These are phyloP conservation scores for Globisporangium yorkense DNA, from an alignment of 352 stramenopile species.

Conservation along the genomic window DNA sequence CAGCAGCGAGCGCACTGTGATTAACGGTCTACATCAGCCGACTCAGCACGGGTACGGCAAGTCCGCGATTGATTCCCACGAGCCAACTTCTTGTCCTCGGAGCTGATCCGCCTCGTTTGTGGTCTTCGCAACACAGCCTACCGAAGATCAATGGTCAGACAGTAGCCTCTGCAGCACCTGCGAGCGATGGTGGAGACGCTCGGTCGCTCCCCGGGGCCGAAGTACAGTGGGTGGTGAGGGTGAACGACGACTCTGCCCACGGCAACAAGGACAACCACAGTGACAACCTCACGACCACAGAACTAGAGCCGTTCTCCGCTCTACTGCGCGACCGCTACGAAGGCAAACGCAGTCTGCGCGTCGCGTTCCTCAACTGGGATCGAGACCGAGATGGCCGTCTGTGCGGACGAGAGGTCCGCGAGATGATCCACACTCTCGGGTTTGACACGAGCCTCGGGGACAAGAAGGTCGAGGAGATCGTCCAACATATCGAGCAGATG, in stretches of 20 bases:
- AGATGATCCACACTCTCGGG: slow-evolving; percentile 38
- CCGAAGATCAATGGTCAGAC: neutral
- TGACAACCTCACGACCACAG: neutral
- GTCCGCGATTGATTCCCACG: neutral
- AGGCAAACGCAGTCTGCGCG: slow-evolving; percentile 44
- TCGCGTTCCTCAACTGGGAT: slow-evolving; percentile 57
- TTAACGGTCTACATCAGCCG: neutral
- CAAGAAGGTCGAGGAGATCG: slow-evolving; percentile 28
- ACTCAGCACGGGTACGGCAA: neutral
- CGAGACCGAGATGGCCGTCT: slow-evolving; percentile 46
- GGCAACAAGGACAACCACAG: neutral
- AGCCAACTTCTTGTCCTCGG: neutral
- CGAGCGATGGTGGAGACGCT: neutral
- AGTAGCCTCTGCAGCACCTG: neutral
- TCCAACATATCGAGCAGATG: slow-evolving; percentile 26
- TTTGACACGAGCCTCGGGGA: slow-evolving; percentile 28
- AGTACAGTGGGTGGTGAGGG: slow-evolving; percentile 39
- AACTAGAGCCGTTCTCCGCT: slow-evolving; percentile 26
- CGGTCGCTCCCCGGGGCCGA: slow-evolving; percentile 2
- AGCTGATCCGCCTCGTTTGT: neutral
- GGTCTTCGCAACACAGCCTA: neutral
- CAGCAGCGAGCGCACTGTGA: slow-evolving; percentile 4
- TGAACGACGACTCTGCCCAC: neutral
- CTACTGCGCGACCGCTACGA: slow-evolving; percentile 53
- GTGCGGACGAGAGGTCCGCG: slow-evolving; percentile 24